These are phyloP conservation scores for Malassezia sympodialis DNA, from an alignment of 1,284 basidiomycete species.

Conservation along the genomic window DNA sequence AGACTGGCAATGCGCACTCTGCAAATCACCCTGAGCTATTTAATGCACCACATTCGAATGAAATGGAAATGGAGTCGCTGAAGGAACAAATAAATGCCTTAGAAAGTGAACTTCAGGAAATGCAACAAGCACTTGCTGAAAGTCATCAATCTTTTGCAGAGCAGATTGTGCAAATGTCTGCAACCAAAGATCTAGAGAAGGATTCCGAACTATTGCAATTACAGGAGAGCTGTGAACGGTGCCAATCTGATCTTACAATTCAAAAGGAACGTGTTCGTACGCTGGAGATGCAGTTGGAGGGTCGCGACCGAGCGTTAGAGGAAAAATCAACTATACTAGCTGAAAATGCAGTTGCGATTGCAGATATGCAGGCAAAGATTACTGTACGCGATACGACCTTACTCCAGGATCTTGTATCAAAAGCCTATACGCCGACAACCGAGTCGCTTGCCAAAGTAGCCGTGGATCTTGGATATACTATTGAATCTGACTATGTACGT, in stretches of 20 bases:
- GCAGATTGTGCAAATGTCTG: slow-evolving; percentile 7
- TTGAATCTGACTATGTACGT: slow-evolving; percentile 14
- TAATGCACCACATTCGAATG: neutral
- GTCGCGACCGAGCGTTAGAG: neutral
- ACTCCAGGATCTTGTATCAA: neutral
- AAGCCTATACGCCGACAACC: neutral
- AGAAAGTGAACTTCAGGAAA: slow-evolving; percentile 2
- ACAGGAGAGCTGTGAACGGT: neutral
- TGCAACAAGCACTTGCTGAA: slow-evolving; percentile 10
- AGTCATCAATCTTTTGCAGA: slow-evolving; percentile 16
- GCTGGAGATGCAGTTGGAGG: neutral
- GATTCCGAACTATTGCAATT: neutral
- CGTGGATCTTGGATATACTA: slow-evolving; percentile 2
- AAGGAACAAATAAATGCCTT: neutral
- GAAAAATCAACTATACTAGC: neutral
- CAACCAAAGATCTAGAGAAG: neutral
- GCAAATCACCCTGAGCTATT: neutral
- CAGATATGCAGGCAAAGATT: neutral
- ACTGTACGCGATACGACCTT: neutral
- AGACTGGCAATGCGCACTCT: neutral
- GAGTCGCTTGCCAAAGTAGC: slow-evolving; percentile 6
- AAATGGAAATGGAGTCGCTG: neutral
- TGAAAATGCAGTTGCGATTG: neutral
- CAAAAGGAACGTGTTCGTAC: neutral
- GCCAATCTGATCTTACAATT: neutral